These are phyloP conservation scores for Cryptosporidium parvum DNA, from an alignment of 169 alveolate species.

Conservation along the genomic window DNA sequence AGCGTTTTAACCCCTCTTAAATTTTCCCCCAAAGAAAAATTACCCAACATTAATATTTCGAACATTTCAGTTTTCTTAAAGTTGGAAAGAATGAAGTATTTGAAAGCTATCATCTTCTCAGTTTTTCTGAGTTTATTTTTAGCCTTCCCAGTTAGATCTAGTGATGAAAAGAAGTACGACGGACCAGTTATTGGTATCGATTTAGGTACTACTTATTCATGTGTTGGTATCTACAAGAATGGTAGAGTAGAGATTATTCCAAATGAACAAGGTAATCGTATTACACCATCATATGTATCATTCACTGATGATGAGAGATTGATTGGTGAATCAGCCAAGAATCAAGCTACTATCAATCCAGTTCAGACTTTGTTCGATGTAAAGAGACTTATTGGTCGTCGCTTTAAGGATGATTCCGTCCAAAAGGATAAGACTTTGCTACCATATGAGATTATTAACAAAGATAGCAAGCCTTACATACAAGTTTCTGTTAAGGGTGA, in stretches of 20 bases:
- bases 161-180: constrained; percentile 81
- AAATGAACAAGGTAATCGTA: constrained; percentile 94
- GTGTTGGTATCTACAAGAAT: constrained; percentile 98
- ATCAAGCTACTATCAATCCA: constrained; percentile 97
- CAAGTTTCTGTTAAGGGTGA: constrained; percentile 91
- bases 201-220: constrained; percentile 98
- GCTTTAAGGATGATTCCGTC: constrained; percentile 94
- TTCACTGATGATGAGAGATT: constrained; percentile 95
- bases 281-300: constrained; percentile 98
- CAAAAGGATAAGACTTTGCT: constrained; percentile 94
- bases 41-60: neutral
- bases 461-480: constrained; percentile 95
- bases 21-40: constrained; percentile 23
- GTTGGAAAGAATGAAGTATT: constrained; percentile 41
- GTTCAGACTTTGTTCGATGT: constrained; percentile 97
- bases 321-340: constrained; percentile 98
- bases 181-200: constrained; percentile 98
- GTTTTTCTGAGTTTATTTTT: constrained; percentile 33
- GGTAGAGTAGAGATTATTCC: constrained; percentile 98
- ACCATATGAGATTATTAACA: constrained; percentile 95
- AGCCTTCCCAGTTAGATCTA: constrained; percentile 12
- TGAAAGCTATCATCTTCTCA: neutral
- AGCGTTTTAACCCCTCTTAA: constrained; percentile 12
- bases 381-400: constrained; percentile 98
- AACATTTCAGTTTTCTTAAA: constrained; percentile 16